Percentiles rank a stretch among this genome's conserved stretches.
These are phyloP conservation scores for Erucastrum elatum DNA, from an alignment of 345 rosid genomes.

Conservation along the genomic window DNA sequence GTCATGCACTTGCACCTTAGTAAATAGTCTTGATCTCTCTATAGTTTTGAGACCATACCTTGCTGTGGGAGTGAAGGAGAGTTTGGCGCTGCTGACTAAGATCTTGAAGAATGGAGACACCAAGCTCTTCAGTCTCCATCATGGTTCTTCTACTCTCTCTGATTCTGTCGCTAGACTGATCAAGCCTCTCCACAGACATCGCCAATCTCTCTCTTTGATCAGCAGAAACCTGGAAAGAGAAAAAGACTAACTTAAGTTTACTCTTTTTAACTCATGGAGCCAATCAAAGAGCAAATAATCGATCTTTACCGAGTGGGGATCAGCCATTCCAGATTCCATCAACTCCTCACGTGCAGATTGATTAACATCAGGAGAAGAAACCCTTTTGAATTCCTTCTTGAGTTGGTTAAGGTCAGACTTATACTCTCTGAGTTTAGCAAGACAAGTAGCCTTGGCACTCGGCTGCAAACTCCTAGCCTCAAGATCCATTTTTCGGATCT, in stretches of 20 bases:
- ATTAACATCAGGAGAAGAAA: slow-evolving; percentile 49
- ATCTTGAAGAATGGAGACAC: slow-evolving; percentile 86
- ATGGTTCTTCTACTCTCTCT: neutral
- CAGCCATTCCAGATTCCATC: slow-evolving; percentile 63
- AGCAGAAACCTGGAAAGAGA: neutral
- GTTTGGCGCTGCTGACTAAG: slow-evolving; percentile 82
- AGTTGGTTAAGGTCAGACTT: slow-evolving; percentile 74
- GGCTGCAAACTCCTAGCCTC: slow-evolving; percentile 89
- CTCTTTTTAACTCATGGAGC: too few relatives aligned
- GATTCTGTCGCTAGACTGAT: neutral
- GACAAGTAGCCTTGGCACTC: slow-evolving; percentile 66
- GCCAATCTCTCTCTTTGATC: neutral
- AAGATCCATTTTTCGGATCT: slow-evolving; percentile 88
- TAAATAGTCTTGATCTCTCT: too few relatives aligned
- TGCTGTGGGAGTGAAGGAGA: slow-evolving; percentile 71
- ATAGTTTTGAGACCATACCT: too few relatives aligned
- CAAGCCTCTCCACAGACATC: neutral
- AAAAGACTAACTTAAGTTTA: neutral
- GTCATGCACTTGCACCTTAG: too few relatives aligned
- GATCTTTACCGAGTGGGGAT: too few relatives aligned
- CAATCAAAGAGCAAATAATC: too few relatives aligned
- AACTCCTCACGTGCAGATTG: slow-evolving; percentile 62
- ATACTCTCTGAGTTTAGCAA: slow-evolving; percentile 82
- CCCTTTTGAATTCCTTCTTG: slow-evolving; percentile 67
- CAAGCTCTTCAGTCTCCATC: slow-evolving; percentile 32